Base-by-base conservation (phyloP, 495 filamentous ascomycete genomes). In the Thermochaetoides thermophila region DNA sequence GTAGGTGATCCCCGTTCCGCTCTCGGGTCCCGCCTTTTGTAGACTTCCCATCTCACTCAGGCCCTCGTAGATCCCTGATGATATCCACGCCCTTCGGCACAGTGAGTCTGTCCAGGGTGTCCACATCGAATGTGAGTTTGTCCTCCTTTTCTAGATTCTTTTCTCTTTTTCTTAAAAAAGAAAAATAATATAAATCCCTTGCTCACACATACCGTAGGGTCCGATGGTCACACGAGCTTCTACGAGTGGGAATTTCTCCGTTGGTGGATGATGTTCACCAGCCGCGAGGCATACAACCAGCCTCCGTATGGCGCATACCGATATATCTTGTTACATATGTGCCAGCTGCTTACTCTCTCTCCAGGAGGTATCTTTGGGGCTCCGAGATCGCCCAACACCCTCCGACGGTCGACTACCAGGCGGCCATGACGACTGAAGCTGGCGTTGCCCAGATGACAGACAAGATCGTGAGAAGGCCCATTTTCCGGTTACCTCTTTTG, bases 341-440 rank as follows among this genome's bases (percentile, higher is more conserved):
- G n/a, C n/a, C 27, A 15, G 5, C 12, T 16, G 27, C 27, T 29
- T 4, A 29, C 13, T n/a, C 27, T 5, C 10, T 16, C 4, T 7
- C 14, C 5, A 30, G 32, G 29, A 34, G 11, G 20, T 8, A 19
- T 17, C 6, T 29, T 4, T 56, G 40, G 38, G 37, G 25, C 20
- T 15, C 39, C 15, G 27, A 52, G 20, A 67, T 70, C 9, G 37
- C 35, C 9, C 21, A 46, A 7, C 35, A 34, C 3, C 59, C 54
- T 10, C 79, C 80, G 0, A 60, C 56, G 3, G 64, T 82, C 2
- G 30, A 52, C 2, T 84, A 74, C 44, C 45, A 63, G 4, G 52
- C 61, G 1, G 68, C 84, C 17, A 81, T 84, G 72, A 45, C 50
- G 17, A 21, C 32, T 7, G 37, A 46, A 1, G 26, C 16, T 0